Base-by-base conservation (phyloP, 805 yeast genomes). In the Candida nitratophila region DNA sequence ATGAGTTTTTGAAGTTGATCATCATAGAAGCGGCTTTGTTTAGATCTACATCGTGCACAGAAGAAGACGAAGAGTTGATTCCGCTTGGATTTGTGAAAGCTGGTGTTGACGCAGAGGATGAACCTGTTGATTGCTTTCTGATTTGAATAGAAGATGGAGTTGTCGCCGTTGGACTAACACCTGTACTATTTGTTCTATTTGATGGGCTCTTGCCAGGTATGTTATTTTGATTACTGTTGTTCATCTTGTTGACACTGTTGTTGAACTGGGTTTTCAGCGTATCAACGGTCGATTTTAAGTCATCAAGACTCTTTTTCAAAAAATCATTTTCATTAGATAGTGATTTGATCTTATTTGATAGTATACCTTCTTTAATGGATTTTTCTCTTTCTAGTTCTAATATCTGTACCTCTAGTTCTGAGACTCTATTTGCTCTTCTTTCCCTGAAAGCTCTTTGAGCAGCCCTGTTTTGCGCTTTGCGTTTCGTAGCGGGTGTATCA, bases 401-500 rank as follows among this genome's bases (percentile, higher is more conserved):
- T 45, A 83, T 70, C 61, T 78, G 79, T 42, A 73, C 76, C 59
- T 87, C 96, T 44, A 90, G 69, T 57, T 85, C 95, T 46, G 79
- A 79, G 8, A 88, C 86, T 42, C 89, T 67, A 29, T 85, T 84
- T 17, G 96, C 95, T 54, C 95, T 69, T 50, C 96, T 72, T 60
- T 88, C 95, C 50, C 96, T 68, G 66, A 87, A 86, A 2, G 97
- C 95, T 46, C 96, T 60, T 68, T 90, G 95, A 20, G 96, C 96
- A n/a, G 93, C 95, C 46, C 96, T 69, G 59, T 89, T 89, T 62
- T 86, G 96, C 3, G 95, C 95, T 63, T 87, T 87, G 43, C 96
- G 68, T 61, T 86, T 86, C 20, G 83, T 79, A 1, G 90, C 89
- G 0, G 96, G 95, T 0, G 90, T 77, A 51, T 87, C 96, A 4